Base-by-base conservation (phyloP, 345 rosid genomes). In the Schrenkiella parvula region DNA sequence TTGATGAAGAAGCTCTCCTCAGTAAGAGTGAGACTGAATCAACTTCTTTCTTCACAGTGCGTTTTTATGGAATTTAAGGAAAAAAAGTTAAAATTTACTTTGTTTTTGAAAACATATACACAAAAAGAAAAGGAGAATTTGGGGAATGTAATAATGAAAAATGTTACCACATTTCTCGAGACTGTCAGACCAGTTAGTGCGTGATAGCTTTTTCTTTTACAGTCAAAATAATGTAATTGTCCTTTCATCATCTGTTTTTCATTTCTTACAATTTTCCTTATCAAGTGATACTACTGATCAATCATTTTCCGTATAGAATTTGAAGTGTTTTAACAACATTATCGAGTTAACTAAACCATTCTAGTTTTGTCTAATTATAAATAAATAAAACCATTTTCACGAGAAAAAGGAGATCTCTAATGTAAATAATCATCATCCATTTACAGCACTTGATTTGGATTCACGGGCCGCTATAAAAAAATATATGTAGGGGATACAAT, bases 131-230 rank as follows among this genome's bases (percentile, higher is more conserved):
- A 9, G 7, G 52, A 60, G 23, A 19, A 37, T 50, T 71, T 70
- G 35, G 74, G 74, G 46, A 72, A 73, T 55, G 77, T 55, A 56
- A 73, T 64, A 73, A 73, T 65, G 72, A 22, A 19, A 66, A 58
- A 57, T 48, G 68, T 29, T 19, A 74, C 68, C 46, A 59, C 78
- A 32, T 17, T 12, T 58, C 19, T 74, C 68, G 68, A 74, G 73
- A 66, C 38, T 74, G 78, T 58, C 78, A 66, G 78, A 46, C 29
- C 23, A 57, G 15, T 44, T 47, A 74, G 46, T 74, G 78, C 68
- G 78, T 51, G 21, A 12, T 67, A 51, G 68, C 78, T 67, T 74
- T 74, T 31, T n/a, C 37, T 37, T 60, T 39, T 39, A 52, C 73
- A 59, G 73, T 74, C 73, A 67, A 67, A 48, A 59, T 31, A 31